These are phyloP conservation scores for Coemansia reversa DNA, from an alignment of 192 early-diverging fungal genomes.

Conservation along the genomic window DNA sequence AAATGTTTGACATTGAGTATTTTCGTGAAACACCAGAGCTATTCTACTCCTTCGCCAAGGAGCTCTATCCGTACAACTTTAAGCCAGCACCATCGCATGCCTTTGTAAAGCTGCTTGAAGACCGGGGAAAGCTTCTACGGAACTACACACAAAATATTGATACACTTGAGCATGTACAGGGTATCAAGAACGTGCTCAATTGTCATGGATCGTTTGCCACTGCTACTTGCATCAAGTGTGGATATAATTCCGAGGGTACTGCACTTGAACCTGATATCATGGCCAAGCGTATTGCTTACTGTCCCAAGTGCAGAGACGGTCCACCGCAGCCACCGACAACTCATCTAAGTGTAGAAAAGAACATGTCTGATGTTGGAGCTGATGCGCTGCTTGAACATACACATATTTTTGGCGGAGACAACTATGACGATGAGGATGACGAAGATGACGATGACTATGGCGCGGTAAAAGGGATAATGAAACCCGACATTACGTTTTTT, in stretches of 20 bases:
- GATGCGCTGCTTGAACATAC: not conserved
- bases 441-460: slow-evolving; percentile 62
- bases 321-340: not conserved
- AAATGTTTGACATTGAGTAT: slow-evolving; percentile 95
- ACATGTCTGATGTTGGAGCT: slow-evolving; percentile 11
- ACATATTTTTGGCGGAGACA: not conserved
- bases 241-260: slow-evolving; percentile 70
- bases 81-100: slow-evolving; percentile 78
- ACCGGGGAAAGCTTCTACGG: slow-evolving; percentile 77
- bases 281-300: slow-evolving; percentile 71
- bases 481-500: slow-evolving; percentile 98
- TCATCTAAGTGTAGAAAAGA: not conserved
- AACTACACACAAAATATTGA: slow-evolving; percentile 99
- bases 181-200: slow-evolving; percentile 78
- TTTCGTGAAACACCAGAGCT: slow-evolving; percentile 82
- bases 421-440: slow-evolving; percentile 26
- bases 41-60: slow-evolving; percentile 94
- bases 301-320: slow-evolving; percentile 62
- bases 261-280: slow-evolving; percentile 81
- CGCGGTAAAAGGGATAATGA: slow-evolving; percentile 65
- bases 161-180: slow-evolving; percentile 84
- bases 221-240: slow-evolving; percentile 85
- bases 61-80: slow-evolving; percentile 81
- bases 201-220: slow-evolving; percentile 98
- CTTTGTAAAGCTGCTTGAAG: slow-evolving; percentile 86